A percentile compares a stretch with the other conserved stretches of the same genome.
phyloP scores from a whole-genome alignment of 495 filamentous ascomycete genomes.

The Neurospora pannonica region DNA sequence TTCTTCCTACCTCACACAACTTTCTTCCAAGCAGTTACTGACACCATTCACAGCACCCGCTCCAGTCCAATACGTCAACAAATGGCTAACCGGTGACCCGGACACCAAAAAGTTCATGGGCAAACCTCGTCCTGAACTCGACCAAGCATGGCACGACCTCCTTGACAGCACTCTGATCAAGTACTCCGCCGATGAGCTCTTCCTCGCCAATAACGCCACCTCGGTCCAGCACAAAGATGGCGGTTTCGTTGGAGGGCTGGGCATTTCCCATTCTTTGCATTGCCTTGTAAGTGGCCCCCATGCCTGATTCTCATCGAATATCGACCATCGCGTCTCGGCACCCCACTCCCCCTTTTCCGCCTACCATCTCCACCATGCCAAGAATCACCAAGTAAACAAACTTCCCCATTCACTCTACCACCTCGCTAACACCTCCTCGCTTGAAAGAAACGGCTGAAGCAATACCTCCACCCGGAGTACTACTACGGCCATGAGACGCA shows the following conservation, averaged over 20 bases:
- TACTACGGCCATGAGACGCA: slow-evolving; percentile 10
- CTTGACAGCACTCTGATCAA: slow-evolving; percentile 8
- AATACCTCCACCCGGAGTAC: slow-evolving; percentile 13
- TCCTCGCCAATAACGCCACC: slow-evolving; percentile 3
- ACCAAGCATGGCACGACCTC: slow-evolving; percentile 14
- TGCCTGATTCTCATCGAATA: neutral
- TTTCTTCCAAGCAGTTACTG: neutral
- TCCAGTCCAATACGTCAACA: slow-evolving; percentile 10
- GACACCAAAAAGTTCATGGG: slow-evolving; percentile 13
- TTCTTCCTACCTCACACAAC: neutral
- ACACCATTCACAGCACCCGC: slow-evolving; percentile 5
- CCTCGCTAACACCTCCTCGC: neutral
- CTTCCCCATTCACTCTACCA: neutral
- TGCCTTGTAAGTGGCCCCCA: slow-evolving; percentile 7
- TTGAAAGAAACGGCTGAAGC: slow-evolving; percentile 15
- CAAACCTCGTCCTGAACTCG: slow-evolving; percentile 10
- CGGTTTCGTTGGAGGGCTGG: slow-evolving; percentile 12
- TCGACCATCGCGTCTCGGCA: neutral
- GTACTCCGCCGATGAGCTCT: slow-evolving; percentile 7
- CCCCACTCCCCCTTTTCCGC: neutral
- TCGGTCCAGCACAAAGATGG: slow-evolving; percentile 11
- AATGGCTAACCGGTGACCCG: slow-evolving; percentile 1
- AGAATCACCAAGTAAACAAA: neutral
- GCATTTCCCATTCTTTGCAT: slow-evolving; percentile 12
- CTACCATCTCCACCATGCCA: neutral